Evolutionary conservation across 495 filamentous ascomycete species (phyloP), one percentile per base, ranked within the genome.

Genomic region (Neurospora cerealis): DNA sequence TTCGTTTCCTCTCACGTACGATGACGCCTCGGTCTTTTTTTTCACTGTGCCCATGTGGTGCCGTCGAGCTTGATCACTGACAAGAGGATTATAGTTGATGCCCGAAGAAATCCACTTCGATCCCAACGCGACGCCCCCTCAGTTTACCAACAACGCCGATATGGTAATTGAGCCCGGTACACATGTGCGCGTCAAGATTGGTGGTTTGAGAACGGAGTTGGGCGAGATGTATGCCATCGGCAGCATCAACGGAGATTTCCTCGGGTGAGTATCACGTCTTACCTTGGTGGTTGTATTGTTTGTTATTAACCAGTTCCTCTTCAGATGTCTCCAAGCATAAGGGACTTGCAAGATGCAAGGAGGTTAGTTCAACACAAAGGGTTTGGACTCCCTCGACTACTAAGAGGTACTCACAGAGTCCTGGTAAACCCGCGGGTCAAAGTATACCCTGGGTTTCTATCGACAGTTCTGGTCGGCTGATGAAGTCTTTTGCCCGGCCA

Each of bases 191-290:
- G 89, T 98, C 73, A 97, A 97, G 83, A 90, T 99, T 69, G 91
- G 97, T 70, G 96, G 96, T 76, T 91, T 94, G 17, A 89, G 97
- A 80, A 93, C 90, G 71, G 96, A 98, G 78, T 93, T 98, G 66
- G 93, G 91, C 36, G 91, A 92, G 77, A 96, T 99, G 88, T 97
- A 91, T 86, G 96, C 95, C 40, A 97, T 98, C 81, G 96, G 94
- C 48, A 98, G 93, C 42, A 97, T 99, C 80, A 97, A 97, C 84
- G 96, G 98, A 82, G 93, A 89, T 73, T 89, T 87, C 78, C 85
- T 89, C 39, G 87, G 87, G 85, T 87, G 81, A 73, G 79, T 74
- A 40, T 38, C 6, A 34, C 5, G 13, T 15, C 32, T 17, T 9
- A 66, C 0, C 24, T 28, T 34, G 28, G 54, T 1, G 28, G 54